Base-by-base conservation (phyloP, 441 rosid species). In the Cnidoscolus chayamansa region DNA sequence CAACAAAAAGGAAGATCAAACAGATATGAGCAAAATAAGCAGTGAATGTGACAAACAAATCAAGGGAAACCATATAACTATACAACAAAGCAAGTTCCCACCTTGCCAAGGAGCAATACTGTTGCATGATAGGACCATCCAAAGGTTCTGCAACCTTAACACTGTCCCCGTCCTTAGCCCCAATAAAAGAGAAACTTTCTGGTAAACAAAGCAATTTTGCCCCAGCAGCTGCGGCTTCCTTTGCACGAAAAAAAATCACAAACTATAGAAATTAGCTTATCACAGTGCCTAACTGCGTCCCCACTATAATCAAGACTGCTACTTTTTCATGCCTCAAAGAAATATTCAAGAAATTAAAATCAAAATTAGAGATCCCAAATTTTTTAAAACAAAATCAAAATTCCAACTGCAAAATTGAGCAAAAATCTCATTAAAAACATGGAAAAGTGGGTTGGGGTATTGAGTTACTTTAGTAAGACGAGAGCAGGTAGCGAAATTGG, bases 201-300 rank as follows among this genome's bases (percentile, higher is more conserved):
- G 98, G 99, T 64, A 94, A 82, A 77, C 99, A 94, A 66, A 94
- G 86, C 85, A 92, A 77, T 80, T 86, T 94, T 32, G 92, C 97
- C 56, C 94, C 98, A 0, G 90, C 93, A 20, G 85, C 82, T 48
- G 83, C 89, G 32, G 98, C 99, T 84, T 94, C 98, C 98, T 94
- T 85, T 70, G 48, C 65, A 76, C 3, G 25, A 25, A 79, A 9
- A 50, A 55, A 73, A 40, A 58, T 49, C 56, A 16, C 70, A 19
- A 25, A 17, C 31, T 32, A 50, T 0, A 70, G 7, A 68, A 20
- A n/a, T 35, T n/a, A 62, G 67, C 67, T 32, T 13, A 11, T 32
- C 9, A 19, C 50, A 50, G 25, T 15, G 9, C 45, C 45, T 40
- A 3, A 40, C 45, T 40, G 25, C 58, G 25, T 2, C 51, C 2